Percentiles rank a stretch among this genome's conserved stretches.
These are phyloP conservation scores for Meyerozyma smithsonii DNA, from an alignment of 1,139 yeast species.

Conservation along the genomic window DNA sequence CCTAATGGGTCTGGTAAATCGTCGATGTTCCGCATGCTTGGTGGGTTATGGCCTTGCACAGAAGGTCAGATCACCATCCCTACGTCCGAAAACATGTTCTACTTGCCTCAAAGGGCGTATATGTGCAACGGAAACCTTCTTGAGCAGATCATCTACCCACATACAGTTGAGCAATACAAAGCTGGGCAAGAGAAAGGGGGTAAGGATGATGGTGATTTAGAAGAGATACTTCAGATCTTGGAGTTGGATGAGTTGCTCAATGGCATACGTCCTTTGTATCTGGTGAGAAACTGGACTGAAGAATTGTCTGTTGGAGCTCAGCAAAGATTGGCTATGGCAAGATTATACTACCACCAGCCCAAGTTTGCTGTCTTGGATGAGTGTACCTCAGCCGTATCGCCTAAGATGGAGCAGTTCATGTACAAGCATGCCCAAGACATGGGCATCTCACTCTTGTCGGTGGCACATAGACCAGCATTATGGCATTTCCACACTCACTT, in stretches of 20 bases:
- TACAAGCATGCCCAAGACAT: conserved; percentile 76
- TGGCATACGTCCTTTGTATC: conserved; percentile 49
- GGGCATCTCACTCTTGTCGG: conserved; percentile 82
- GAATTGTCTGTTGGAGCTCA: conserved; percentile 89
- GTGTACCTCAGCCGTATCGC: conserved; percentile 91
- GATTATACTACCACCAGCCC: conserved; percentile 86
- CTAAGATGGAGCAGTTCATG: conserved; percentile 88
- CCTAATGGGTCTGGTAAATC: conserved; percentile 97
- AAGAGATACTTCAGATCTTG: conserved; percentile 55
- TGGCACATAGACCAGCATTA: conserved; percentile 85
- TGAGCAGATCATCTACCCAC: conserved; percentile 89
- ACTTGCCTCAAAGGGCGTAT: conserved; percentile 90
- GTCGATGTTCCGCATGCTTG: conserved; percentile 81
- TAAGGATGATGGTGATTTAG: conserved; percentile 58
- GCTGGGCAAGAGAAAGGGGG: conserved; percentile 23
- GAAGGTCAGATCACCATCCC: conserved; percentile 65
- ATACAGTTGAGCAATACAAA: conserved; percentile 56
- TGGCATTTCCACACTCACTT: conserved; percentile 90
- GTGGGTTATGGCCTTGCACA: conserved; percentile 89
- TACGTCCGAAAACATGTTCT: conserved; percentile 66
- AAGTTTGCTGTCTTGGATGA: conserved; percentile 93
- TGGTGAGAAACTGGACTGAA: conserved; percentile 80
- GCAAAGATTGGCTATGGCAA: conserved; percentile 90
- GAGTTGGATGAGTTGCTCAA: conserved; percentile 53
- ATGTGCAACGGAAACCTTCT: conserved; percentile 68